phyloP scores from a whole-genome alignment of 805 yeast genomes.

The Cephaloascus fragrans region DNA sequence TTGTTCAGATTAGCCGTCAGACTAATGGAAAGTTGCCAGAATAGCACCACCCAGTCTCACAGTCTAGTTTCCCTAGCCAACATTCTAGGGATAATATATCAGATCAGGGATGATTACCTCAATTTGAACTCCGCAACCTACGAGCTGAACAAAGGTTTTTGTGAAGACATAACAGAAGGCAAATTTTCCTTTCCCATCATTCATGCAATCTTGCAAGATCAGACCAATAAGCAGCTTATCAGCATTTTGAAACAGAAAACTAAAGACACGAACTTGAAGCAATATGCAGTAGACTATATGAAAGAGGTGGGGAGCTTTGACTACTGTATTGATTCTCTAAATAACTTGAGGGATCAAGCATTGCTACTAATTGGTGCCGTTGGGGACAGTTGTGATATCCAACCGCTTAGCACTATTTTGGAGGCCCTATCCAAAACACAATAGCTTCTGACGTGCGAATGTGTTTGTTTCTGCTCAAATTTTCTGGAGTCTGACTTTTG shows the following conservation, averaged over 20 bases:
- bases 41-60: conserved; percentile 5
- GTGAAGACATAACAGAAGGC: conserved; percentile 87
- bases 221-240: conserved; percentile 27
- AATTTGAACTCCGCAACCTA: conserved; percentile 47
- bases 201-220: conserved; percentile 40
- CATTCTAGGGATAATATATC: conserved; percentile 74
- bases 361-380: conserved; percentile 9
- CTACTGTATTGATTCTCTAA: conserved; percentile 22
- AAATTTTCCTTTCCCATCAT: conserved; percentile 82
- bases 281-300: conserved; percentile 39
- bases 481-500: no score
- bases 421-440: not conserved
- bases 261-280: conserved; percentile 36
- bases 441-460: no score
- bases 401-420: not conserved
- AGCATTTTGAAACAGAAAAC: conserved; percentile 47
- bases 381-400: conserved; percentile 1
- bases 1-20: conserved; percentile 66
- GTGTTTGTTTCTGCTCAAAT: no score
- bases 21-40: conserved; percentile 35
- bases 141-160: conserved; percentile 57
- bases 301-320: conserved; percentile 27
- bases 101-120: conserved; percentile 75
- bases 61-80: conserved; percentile 56
- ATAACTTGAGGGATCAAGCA: conserved; percentile 13